Evolutionary conservation across 306 rosid species (phyloP), one percentile per base, ranked within the genome.

Genomic region (Cicer chorassanicum): DNA sequence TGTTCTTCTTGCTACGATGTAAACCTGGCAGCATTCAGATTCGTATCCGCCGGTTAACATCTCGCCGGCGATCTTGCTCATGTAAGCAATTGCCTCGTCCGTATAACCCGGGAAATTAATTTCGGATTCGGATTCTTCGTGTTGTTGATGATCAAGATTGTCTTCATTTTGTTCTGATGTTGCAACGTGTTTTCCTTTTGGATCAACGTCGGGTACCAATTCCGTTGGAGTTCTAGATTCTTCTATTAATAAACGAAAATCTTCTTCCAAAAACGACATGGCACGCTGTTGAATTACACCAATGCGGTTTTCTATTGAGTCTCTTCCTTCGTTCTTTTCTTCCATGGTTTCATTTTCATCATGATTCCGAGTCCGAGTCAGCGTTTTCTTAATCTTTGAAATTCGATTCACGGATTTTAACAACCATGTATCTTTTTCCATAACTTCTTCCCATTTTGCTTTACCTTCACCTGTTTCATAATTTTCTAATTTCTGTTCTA

Each of bases 211-310:
- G 2, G 78, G 45, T n/a, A 80, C 83, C n/a, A 73, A 16, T 39
- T 89, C 85, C 0, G 14, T 41, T 6, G 44, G 64, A 0, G 0
- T 64, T 81, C 50, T 80, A 1, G 74, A 83, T 67, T 88, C 92
- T 76, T 92, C 98, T 8, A 90, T 57, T 12, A 90, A 70, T 12
- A 76, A 4, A 1, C 92, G 78, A 75, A 92, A 88, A 21, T 87
- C 92, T 9, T 92, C 96, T 67, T 92, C 96, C 69, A 92, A 76
- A 86, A 70, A 78, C 9, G 89, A 24, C 86, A 90, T 81, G 6
- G 75, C 78, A 55, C 87, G 82, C 68, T 89, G 89, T 9, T 89
- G 90, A 54, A 84, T 78, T 40, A 18, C 49, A 0, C 87, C 84
- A 1, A 83, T 61, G 69, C 86, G 89, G 19, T 93, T 93, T 54